phyloP scores from a whole-genome alignment of 371 early-diverging fungal genomes.

The Mortierella sp. region DNA sequence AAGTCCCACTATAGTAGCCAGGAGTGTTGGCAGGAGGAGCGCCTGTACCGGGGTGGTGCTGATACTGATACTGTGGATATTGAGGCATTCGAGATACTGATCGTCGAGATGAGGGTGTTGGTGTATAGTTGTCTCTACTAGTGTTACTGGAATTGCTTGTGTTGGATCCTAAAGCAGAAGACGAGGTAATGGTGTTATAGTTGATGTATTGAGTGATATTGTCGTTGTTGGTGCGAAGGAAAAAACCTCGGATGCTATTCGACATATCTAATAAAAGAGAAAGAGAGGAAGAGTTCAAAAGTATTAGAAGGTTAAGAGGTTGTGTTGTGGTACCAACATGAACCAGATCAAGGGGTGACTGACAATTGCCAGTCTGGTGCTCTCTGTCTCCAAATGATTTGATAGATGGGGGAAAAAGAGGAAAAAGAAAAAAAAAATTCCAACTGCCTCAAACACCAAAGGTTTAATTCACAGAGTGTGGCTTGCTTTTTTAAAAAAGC shows the following conservation, averaged over 20 bases:
- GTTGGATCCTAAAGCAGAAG: neutral
- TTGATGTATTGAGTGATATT: too few relatives aligned
- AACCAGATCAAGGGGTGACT: too few relatives aligned
- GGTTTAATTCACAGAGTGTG: neutral
- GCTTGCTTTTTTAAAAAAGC: neutral
- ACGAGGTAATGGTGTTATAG: neutral
- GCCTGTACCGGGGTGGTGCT: constrained; percentile 23
- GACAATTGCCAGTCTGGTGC: neutral
- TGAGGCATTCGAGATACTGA: constrained; percentile 16
- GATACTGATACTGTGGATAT: constrained; percentile 28
- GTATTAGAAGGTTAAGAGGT: too few relatives aligned
- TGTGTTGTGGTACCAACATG: too few relatives aligned
- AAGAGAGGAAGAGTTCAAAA: too few relatives aligned
- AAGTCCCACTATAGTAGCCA: constrained; percentile 2
- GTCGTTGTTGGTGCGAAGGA: too few relatives aligned
- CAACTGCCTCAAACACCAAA: constrained; percentile 3
- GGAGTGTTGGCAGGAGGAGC: neutral
- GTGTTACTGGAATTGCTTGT: constrained; percentile 1
- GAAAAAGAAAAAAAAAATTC: neutral
- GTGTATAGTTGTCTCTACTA: constrained; percentile 1
- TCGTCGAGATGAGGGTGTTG: neutral
- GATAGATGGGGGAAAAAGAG: too few relatives aligned
- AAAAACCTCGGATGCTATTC: too few relatives aligned
- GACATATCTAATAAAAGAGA: too few relatives aligned
- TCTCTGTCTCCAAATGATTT: neutral